Evolutionary conservation across 768 basidiomycete genomes (phyloP).

Genomic region (Lactifluus subvellereus): DNA sequence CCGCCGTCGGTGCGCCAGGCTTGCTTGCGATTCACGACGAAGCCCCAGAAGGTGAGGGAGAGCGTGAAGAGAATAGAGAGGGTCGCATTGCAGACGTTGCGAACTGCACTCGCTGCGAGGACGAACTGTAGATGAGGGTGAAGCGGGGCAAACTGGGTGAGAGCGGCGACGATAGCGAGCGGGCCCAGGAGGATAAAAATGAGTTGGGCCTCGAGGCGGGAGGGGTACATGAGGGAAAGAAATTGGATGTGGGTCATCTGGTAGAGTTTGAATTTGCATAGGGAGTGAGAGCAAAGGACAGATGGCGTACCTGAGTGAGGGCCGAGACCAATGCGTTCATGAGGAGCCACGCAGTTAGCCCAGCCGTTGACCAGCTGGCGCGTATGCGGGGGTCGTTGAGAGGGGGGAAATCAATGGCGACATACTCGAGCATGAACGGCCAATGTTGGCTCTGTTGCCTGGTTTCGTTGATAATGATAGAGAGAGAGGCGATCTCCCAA

Average conservation of each 20-base stretch:
- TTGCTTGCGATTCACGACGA: slow-evolving; percentile 78
- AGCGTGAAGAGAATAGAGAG: slow-evolving; percentile 92
- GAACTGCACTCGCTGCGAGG: slow-evolving; percentile 60
- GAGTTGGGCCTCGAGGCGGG: slow-evolving; percentile 76
- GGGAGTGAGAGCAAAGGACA: not conserved
- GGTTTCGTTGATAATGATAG: slow-evolving; percentile 60
- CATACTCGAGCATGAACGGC: slow-evolving; percentile 96
- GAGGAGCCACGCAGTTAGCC: slow-evolving; percentile 74
- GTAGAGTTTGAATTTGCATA: not conserved
- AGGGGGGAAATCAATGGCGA: slow-evolving; percentile 75
- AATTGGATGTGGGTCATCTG: slow-evolving; percentile 98
- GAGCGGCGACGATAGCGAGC: slow-evolving; percentile 74
- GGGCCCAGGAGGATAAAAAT: slow-evolving; percentile 86
- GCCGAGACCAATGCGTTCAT: slow-evolving; percentile 84
- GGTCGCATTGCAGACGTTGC: slow-evolving; percentile 94
- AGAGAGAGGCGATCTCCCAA: slow-evolving; percentile 69
- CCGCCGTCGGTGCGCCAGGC: slow-evolving; percentile 98
- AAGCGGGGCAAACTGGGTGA: slow-evolving; percentile 80
- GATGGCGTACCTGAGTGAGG: slow-evolving; percentile 67
- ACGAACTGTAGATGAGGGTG: slow-evolving; percentile 31
- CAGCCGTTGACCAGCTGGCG: slow-evolving; percentile 52
- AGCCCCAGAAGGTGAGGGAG: slow-evolving; percentile 89
- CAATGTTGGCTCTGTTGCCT: slow-evolving; percentile 62
- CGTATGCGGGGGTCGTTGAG: slow-evolving; percentile 31
- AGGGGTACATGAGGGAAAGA: slow-evolving; percentile 90